Evolutionary conservation across 1,284 basidiomycete genomes (phyloP), one percentile per base, ranked within the genome.

Genomic region (Coniophora puteana): DNA sequence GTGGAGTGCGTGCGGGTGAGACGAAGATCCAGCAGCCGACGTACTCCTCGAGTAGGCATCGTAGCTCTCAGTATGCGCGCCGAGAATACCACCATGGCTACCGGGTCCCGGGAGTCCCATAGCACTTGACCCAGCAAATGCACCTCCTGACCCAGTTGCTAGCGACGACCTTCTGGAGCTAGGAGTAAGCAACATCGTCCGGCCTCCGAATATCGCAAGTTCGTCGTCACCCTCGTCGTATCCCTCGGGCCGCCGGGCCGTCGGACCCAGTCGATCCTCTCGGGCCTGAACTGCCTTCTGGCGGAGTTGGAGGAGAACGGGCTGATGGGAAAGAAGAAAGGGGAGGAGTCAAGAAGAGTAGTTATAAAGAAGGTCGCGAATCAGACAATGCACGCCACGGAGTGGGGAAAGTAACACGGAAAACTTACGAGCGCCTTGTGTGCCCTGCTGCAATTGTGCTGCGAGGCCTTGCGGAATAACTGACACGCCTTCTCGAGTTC

Each of bases 391-490:
- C 23, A 28, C n/a, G n/a, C n/a, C n/a, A n/a, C n/a, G n/a, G n/a
- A n/a, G n/a, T n/a, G n/a, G 18, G 14, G 22, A 27, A 36, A 35
- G 16, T 4, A 8, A 31, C 10, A 6, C 12, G 26, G 14, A 18
- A 29, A 21, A 45, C 60, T 46, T 36, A 72, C 73, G 55, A 72
- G 50, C 21, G 68, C 69, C 44, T 61, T 59, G 2, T 67, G 68
- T 26, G 75, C 72, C 14, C 73, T 67, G 45, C 57, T 67, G 39
- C 66, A 72, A 8, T 58, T 66, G 16, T 18, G 23, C 46, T 68
- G 52, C 10, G 72, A 65, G 10, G 67, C 70, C 24, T 49, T 57
- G 16, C 47, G 51, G 50, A 71, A 76, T 39, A 73, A 54, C 3
- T 50, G 51, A 36, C 63, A 74, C 13, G 67, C 67, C 7, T 57